These are phyloP conservation scores for Polygonum maritimum DNA, from an alignment of 148 eudicot species.

Conservation along the genomic window DNA sequence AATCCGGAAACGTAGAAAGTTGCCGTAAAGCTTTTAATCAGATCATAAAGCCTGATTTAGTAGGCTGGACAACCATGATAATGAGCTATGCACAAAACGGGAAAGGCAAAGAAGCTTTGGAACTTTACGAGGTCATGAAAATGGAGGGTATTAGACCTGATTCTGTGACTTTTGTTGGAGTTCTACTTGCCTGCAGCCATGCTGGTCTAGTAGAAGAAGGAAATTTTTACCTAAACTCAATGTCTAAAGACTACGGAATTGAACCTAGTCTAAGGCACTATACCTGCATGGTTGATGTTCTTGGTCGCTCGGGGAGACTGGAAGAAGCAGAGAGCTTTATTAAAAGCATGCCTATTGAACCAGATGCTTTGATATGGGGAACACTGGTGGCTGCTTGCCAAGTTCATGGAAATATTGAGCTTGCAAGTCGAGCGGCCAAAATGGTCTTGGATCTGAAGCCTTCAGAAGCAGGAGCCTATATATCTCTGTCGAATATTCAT, in stretches of 20 bases:
- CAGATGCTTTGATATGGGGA: slow-evolving; percentile 65
- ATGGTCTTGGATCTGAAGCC: slow-evolving; percentile 61
- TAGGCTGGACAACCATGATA: slow-evolving; percentile 75
- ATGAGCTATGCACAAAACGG: slow-evolving; percentile 73
- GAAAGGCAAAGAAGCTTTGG: slow-evolving; percentile 55
- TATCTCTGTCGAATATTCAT: slow-evolving; percentile 59
- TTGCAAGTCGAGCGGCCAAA: slow-evolving; percentile 56
- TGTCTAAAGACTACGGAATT: slow-evolving; percentile 54
- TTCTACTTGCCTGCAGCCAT: slow-evolving; percentile 88
- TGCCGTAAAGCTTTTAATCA: slow-evolving; percentile 51
- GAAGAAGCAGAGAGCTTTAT: slow-evolving; percentile 67
- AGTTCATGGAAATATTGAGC: slow-evolving; percentile 68
- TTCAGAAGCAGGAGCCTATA: slow-evolving; percentile 42
- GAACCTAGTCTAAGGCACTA: slow-evolving; percentile 62
- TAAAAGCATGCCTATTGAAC: slow-evolving; percentile 49
- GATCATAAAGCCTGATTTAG: slow-evolving; percentile 52
- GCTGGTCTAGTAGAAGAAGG: slow-evolving; percentile 77
- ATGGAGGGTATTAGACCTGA: slow-evolving; percentile 58
- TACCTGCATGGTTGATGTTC: slow-evolving; percentile 84
- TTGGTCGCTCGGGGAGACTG: slow-evolving; percentile 74
- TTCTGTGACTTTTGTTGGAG: slow-evolving; percentile 76
- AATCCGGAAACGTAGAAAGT: slow-evolving; percentile 47
- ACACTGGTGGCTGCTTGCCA: slow-evolving; percentile 75
- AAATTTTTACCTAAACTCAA: slow-evolving; percentile 58
- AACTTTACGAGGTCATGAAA: slow-evolving; percentile 52